Conservation (phyloP, 495 filamentous ascomycete species). For the Tetracladium marchalianum region DNA sequence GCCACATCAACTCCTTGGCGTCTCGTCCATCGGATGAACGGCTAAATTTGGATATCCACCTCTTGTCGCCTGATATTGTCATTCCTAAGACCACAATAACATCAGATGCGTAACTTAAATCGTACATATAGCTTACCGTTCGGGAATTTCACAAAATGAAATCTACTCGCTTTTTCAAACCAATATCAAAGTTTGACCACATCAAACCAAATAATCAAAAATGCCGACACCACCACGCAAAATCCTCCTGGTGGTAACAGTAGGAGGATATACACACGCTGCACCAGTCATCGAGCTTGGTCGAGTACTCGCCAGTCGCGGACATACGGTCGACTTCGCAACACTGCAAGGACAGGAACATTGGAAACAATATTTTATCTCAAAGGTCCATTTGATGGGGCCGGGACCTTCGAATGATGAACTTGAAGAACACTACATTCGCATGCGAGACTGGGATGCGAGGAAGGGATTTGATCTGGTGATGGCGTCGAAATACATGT, state of each 20-base stretch:
- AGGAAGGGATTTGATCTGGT: constrained; percentile 15
- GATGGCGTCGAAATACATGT: constrained; percentile 25
- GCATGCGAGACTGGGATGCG: constrained; percentile 24
- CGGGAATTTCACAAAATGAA: too few relatives aligned
- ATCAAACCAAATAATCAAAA: background rate
- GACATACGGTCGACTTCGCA: constrained; percentile 29
- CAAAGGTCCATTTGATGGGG: constrained; percentile 14
- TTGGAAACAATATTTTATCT: constrained; percentile 22
- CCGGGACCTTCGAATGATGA: background rate
- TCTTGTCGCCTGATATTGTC: too few relatives aligned
- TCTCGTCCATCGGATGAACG: too few relatives aligned
- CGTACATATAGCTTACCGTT: too few relatives aligned
- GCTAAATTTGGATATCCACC: too few relatives aligned
- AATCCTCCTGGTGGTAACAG: background rate
- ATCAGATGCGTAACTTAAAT: too few relatives aligned
- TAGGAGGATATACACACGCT: background rate
- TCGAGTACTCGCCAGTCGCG: constrained; percentile 23
- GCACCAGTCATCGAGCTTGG: constrained; percentile 30
- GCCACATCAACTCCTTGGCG: too few relatives aligned
- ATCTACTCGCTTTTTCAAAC: too few relatives aligned
- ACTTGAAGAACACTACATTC: constrained; percentile 22
- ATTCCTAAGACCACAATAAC: too few relatives aligned
- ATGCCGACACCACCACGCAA: background rate
- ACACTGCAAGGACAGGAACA: constrained; percentile 27
- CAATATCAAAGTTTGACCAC: too few relatives aligned